Evolutionary conservation across 164 flowering plant species (phyloP).

Genomic region (Nelumbo lutea): DNA sequence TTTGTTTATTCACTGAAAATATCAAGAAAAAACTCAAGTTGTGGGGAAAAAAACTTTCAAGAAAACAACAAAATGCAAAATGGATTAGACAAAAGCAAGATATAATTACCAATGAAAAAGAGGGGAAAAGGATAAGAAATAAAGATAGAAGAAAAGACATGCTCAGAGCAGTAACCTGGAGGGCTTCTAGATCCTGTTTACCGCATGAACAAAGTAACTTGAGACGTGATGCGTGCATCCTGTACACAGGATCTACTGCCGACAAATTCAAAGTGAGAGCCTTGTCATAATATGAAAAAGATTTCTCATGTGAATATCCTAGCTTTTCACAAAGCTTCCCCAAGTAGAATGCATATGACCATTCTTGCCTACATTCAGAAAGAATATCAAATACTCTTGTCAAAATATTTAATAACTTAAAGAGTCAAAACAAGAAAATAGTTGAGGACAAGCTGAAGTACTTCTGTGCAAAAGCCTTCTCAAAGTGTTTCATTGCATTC

Average conservation of each 20-base stretch:
- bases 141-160: not conserved
- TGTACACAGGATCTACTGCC: conserved; percentile 91
- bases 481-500: conserved; percentile 82
- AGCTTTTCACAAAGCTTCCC: conserved; percentile 95
- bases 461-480: conserved; percentile 80
- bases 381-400: not conserved
- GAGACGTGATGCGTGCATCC: conserved; percentile 97
- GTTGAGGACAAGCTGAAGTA: conserved; percentile 23
- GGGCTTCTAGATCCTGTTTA: conserved; percentile 49
- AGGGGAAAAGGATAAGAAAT: no score
- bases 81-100: not conserved
- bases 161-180: conserved; percentile 43
- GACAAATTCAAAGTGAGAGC: conserved; percentile 82
- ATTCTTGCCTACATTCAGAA: conserved; percentile 61
- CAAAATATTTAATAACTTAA: not conserved
- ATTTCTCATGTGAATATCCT: conserved; percentile 47
- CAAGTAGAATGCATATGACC: conserved; percentile 90
- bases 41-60: not conserved
- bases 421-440: not conserved
- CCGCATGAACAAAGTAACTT: conserved; percentile 66
- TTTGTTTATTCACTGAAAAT: no score
- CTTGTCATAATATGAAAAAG: conserved; percentile 72
- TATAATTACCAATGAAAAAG: no score
- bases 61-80: not conserved
- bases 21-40: not conserved